A percentile compares a stretch with the other conserved stretches of the same genome.
Evolutionary conservation across 768 basidiomycete genomes (phyloP).

Genomic region (Fomitopsis serialis): DNA sequence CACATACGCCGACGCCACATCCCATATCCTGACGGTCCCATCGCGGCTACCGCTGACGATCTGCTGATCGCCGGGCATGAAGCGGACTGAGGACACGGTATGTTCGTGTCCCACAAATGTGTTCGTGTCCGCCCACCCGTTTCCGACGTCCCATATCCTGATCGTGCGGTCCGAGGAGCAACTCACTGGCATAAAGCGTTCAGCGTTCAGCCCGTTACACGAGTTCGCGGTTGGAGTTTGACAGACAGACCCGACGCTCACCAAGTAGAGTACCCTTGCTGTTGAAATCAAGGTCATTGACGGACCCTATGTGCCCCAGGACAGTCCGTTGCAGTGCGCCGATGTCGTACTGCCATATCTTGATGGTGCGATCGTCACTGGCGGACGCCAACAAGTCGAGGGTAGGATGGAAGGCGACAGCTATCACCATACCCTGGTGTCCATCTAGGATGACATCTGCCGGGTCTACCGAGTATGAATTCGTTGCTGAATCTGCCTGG

Average conservation of each 20-base stretch:
- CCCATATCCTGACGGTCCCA: constrained; percentile 50
- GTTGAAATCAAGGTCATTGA: constrained; percentile 53
- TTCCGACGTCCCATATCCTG: constrained; percentile 50
- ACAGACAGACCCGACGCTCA: constrained; percentile 58
- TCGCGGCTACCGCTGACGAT: constrained; percentile 52
- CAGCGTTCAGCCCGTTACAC: constrained; percentile 64
- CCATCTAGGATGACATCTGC: constrained; percentile 67
- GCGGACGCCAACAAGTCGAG: constrained; percentile 46
- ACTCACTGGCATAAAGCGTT: constrained; percentile 71
- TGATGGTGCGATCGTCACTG: constrained; percentile 51
- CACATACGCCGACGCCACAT: constrained; percentile 46
- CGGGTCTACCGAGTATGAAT: no score
- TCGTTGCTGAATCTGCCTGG: no score
- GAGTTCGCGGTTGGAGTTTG: constrained; percentile 16
- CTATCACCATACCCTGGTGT: constrained; percentile 28
- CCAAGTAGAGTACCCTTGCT: constrained; percentile 46
- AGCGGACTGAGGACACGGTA: constrained; percentile 47
- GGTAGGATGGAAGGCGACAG: constrained; percentile 50
- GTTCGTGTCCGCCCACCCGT: constrained; percentile 50
- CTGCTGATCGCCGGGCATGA: constrained; percentile 46
- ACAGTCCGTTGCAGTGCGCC: constrained; percentile 55
- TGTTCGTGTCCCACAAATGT: constrained; percentile 54
- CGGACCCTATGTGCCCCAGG: constrained; percentile 54
- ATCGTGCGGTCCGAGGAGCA: constrained; percentile 52
- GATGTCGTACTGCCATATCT: constrained; percentile 61